Evolutionary conservation across 176 grass and related monocot genomes (phyloP).

Genomic region (Carex pumila): DNA sequence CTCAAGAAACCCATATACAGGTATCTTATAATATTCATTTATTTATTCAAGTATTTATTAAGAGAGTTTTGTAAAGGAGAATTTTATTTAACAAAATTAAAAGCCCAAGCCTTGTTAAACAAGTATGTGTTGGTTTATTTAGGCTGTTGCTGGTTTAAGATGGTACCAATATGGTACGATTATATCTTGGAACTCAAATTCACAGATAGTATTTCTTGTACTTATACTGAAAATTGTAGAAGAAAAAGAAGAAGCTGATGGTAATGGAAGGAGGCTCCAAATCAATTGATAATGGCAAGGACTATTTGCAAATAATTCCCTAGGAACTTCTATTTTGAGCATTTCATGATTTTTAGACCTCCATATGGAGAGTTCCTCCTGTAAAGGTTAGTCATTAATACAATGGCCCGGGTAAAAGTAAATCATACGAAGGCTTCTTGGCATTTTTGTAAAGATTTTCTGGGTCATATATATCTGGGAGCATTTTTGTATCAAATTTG

Average conservation of each 20-base stretch:
- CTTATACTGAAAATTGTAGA: background rate
- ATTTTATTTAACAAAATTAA: background rate
- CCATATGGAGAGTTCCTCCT: background rate
- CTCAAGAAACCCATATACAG: background rate
- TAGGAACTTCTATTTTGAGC: too few relatives aligned
- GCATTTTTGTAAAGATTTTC: background rate
- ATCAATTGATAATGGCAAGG: background rate
- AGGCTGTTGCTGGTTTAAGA: background rate
- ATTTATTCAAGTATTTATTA: background rate
- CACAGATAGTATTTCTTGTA: background rate
- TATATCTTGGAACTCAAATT: background rate
- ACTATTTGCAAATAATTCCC: background rate
- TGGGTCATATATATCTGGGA: background rate
- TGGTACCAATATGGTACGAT: background rate
- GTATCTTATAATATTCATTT: background rate
- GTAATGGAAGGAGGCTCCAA: constrained; percentile 5
- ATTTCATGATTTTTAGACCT: background rate
- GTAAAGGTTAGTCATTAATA: background rate
- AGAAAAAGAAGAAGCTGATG: background rate
- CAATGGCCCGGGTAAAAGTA: background rate
- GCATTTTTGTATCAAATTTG: background rate
- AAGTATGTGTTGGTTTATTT: background rate
- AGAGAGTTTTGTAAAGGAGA: background rate
- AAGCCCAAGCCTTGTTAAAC: background rate
- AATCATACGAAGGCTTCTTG: background rate